Evolutionary conservation across 2,329 filamentous ascomycete species (phyloP), one percentile per base, ranked within the genome.

Genomic region (Alternaria triticina): DNA sequence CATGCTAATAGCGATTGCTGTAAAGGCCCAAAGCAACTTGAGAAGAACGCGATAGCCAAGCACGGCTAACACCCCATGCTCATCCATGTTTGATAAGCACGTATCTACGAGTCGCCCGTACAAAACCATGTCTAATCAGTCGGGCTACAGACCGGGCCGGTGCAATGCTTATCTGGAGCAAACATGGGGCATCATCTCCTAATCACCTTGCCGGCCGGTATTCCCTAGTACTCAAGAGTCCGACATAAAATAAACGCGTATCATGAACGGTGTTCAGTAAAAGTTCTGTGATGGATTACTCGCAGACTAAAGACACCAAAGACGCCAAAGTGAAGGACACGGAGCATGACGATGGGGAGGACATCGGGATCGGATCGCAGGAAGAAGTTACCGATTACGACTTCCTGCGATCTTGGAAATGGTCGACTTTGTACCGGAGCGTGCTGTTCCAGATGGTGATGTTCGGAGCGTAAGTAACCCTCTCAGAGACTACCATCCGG

Each of bases 401-500:
- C 46, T 49, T 49, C 13, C 44, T 43, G 27, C 50, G 33, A 23
- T 44, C 50, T 11, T 60, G 46, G 15, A 57, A 22, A 49, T 49
- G 46, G 59, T 20, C 46, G 43, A 64, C 46, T 22, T 61, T 64
- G 1, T 64, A 57, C 23, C 57, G 54, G 15, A 54, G 62, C 28
- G 62, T 64, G 17, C 46, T 64, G 13, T 64, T 64, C 15, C 62
- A 64, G 52, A 64, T 64, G 62, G 33, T 64, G n/a, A 23, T 64
- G 15, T 64, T 64, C 13, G 62, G 62, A 61, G 47, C 43, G 58
- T 64, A n/a, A 57, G 58, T 57, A 25, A 33, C 3, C 12, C 27
- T 25, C 28, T 5, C 15, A 28, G 22, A 27, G 20, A 25, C 6
- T 25, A 15, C 28, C 22, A 52, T 45, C n/a, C 11, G 23, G 20